Evolutionary conservation across 768 basidiomycete genomes (phyloP), one percentile per base, ranked within the genome.

Genomic region (Stropharia rugosoannulata): DNA sequence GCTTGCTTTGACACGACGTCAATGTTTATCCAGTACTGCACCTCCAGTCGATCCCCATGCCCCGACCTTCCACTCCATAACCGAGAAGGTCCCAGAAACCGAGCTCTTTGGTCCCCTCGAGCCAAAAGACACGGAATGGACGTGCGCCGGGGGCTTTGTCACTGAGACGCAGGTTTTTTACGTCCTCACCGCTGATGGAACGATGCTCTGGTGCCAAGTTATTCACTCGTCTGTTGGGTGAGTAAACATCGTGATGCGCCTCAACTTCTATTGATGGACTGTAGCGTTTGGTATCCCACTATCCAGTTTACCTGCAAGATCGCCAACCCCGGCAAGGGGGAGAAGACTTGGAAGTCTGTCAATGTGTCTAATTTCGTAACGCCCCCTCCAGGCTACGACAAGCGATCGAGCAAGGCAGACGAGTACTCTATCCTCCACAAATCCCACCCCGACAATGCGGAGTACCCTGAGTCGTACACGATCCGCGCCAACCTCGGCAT

Each of bases 111-210:
- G 92, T n/a, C 82, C 85, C 62, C 84, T 96, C 54, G 83, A 83
- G 61, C 73, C 80, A 16, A 80, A 80, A 62, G 94, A 96, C 70
- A 81, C 82, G 32, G 87, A 90, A 67, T 96, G 93, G 94, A 67
- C 83, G 29, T 93, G 90, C 69, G 76, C 85, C 43, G 78, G 84
- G 47, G 93, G 95, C 1, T 96, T 98, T 69, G 80, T 83, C 22
- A 89, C 94, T 0, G 97, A 98, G 70, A 97, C 96, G 0, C 93
- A 97, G 68, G 79, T 69, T 0, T 98, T 88, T 74, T 99, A 99
- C 71, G 76, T 86, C 43, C 80, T 89, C 62, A 77, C 90, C 7
- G 84, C 86, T 36, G 91, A 95, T 75, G 95, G 94, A 5, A 81
- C 81, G 13, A 80, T 82, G 50, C 58, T 95, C 58, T 86, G 89